Evolutionary conservation across 148 eudicot genomes (phyloP).

Genomic region (Rheum nobile): DNA sequence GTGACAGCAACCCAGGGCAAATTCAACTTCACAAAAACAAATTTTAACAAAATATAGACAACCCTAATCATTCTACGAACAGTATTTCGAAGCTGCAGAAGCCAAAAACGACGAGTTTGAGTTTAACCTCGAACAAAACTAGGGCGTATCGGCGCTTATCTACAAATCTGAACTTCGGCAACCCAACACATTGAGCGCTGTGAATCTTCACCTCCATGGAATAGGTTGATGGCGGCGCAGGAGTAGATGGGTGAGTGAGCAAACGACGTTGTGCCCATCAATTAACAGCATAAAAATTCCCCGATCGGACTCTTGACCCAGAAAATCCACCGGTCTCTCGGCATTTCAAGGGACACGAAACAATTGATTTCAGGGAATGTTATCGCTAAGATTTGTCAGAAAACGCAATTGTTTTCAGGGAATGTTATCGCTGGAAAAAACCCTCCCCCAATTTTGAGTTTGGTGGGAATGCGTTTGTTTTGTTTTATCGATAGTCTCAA

Average conservation of each 20-base stretch:
- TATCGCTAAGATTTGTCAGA: not conserved
- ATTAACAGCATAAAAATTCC: conserved; percentile 21
- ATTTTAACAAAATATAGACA: not conserved
- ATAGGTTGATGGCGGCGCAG: conserved; percentile 11
- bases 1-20: not conserved
- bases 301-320: conserved; percentile 28
- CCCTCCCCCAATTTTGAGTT: not conserved
- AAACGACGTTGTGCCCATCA: conserved; percentile 38
- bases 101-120: not conserved
- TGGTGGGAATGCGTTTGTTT: not conserved
- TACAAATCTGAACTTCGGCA: conserved; percentile 17
- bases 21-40: not conserved
- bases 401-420: not conserved
- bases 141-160: conserved; percentile 25
- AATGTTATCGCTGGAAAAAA: not conserved
- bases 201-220: conserved; percentile 78
- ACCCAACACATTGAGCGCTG: conserved; percentile 27
- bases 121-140: conserved; percentile 34
- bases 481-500: not conserved
- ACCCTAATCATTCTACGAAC: not conserved
- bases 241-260: conserved; percentile 4
- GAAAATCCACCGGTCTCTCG: conserved; percentile 18
- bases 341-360: conserved; percentile 15
- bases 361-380: conserved; percentile 5
- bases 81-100: not conserved